Conservation (phyloP, 1,284 basidiomycete genomes). For the Ustilago trichophora region DNA sequence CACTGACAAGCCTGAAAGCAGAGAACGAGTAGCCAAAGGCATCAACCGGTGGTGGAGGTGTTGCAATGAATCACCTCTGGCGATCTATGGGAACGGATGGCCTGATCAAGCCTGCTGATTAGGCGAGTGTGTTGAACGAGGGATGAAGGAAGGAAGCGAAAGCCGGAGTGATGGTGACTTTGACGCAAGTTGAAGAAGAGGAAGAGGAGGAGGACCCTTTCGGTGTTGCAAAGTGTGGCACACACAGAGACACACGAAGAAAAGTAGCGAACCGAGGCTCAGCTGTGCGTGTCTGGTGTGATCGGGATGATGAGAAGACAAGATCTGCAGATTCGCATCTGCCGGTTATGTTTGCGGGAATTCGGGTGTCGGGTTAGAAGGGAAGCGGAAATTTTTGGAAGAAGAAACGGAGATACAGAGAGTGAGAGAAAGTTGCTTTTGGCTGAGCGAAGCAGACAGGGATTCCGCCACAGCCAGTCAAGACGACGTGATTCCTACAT, state of each 20-base stretch:
- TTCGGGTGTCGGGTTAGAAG: conserved; percentile 8
- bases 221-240: not conserved
- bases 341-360: too few relatives aligned
- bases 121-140: not conserved
- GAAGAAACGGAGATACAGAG: not conserved
- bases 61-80: not conserved
- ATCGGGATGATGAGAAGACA: conserved; percentile 5
- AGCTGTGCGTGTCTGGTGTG: conserved; percentile 4
- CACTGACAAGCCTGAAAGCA: conserved; percentile 29
- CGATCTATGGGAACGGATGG: not conserved
- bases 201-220: conserved; percentile 10
- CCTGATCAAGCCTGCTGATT: not conserved
- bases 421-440: not conserved
- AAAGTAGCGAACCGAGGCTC: conserved; percentile 7
- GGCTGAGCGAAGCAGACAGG: not conserved
- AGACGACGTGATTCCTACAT: conserved; percentile 30
- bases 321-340: conserved; percentile 3
- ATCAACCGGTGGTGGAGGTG: conserved; percentile 14
- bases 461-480: conserved; percentile 25
- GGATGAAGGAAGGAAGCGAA: too few relatives aligned
- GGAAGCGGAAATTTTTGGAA: conserved; percentile 1
- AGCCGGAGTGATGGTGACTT: too few relatives aligned
- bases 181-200: too few relatives aligned
- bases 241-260: conserved; percentile 7
- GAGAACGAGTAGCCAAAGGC: conserved; percentile 19